These are phyloP conservation scores for Quercus berberidifolia DNA, from an alignment of 306 rosid species.

Conservation along the genomic window DNA sequence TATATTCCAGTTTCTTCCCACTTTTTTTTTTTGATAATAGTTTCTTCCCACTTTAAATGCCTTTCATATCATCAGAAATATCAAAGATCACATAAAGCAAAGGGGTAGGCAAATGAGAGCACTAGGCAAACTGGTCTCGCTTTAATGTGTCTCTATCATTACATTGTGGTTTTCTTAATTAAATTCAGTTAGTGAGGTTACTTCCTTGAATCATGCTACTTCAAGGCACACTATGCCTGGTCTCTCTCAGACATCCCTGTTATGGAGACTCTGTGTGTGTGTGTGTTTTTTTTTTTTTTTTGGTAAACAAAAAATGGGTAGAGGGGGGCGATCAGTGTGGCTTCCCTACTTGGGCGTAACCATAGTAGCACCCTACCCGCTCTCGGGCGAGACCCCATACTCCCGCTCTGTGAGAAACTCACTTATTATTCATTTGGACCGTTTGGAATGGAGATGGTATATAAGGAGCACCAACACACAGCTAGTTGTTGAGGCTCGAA, in stretches of 20 bases:
- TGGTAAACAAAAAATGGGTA: no score
- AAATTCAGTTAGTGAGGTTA: not conserved
- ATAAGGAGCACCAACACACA: no score
- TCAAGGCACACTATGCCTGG: slow-evolving; percentile 10
- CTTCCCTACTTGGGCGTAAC: no score
- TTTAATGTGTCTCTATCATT: slow-evolving; percentile 17
- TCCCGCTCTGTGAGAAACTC: no score
- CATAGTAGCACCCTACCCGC: no score
- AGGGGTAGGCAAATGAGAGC: slow-evolving; percentile 4
- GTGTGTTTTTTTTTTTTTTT: no score
- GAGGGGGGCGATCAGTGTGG: no score
- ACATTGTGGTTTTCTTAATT: not conserved
- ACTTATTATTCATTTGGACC: no score
- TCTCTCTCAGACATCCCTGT: slow-evolving; percentile 1
- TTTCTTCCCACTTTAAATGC: slow-evolving; percentile 12
- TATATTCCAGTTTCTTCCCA: slow-evolving; percentile 13
- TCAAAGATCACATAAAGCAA: slow-evolving; percentile 4
- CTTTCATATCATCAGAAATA: slow-evolving; percentile 1
- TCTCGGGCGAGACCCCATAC: no score
- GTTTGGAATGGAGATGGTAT: no score
- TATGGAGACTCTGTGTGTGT: not conserved
- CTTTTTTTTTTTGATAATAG: no score
- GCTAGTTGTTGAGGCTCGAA: no score
- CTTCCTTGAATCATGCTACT: slow-evolving; percentile 10
- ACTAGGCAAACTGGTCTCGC: slow-evolving; percentile 18